Conservation (phyloP, 2,329 filamentous ascomycete species). For the Microdochium trichocladiopsis region DNA sequence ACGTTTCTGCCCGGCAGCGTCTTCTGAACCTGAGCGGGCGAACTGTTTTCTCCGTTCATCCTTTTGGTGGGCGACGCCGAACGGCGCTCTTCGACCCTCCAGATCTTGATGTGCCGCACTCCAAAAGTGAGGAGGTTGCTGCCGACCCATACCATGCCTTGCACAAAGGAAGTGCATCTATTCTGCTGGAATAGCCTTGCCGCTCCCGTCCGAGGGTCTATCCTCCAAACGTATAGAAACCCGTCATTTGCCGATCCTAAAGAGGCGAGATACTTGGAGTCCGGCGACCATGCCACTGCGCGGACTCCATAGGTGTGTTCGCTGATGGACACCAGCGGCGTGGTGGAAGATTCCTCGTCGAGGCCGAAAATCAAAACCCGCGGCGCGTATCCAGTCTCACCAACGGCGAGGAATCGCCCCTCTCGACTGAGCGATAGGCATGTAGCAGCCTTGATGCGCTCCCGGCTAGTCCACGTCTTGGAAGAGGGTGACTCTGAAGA, state of each 20-base stretch:
- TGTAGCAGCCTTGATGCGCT: constrained; percentile 90
- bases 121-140: constrained; percentile 78
- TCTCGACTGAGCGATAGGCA: constrained; percentile 85
- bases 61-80: constrained; percentile 58
- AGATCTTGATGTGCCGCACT: constrained; percentile 87
- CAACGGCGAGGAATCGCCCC: constrained; percentile 81
- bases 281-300: constrained; percentile 81
- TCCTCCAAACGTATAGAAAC: constrained; percentile 84
- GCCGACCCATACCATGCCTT: constrained; percentile 87
- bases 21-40: constrained; percentile 43
- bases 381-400: constrained; percentile 91
- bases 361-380: constrained; percentile 86
- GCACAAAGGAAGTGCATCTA: constrained; percentile 82
- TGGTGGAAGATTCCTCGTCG: constrained; percentile 71
- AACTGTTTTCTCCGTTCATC: constrained; percentile 37
- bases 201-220: constrained; percentile 75
- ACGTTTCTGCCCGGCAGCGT: constrained; percentile 83
- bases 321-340: constrained; percentile 74
- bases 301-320: constrained; percentile 89
- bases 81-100: constrained; percentile 68
- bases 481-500: constrained; percentile 52
- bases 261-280: constrained; percentile 81
- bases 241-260: constrained; percentile 87
- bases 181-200: constrained; percentile 78
- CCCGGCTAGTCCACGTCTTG: constrained; percentile 80